Evolutionary conservation across 169 alveolate species (phyloP).

Genomic region (Eimeria maxima): DNA sequence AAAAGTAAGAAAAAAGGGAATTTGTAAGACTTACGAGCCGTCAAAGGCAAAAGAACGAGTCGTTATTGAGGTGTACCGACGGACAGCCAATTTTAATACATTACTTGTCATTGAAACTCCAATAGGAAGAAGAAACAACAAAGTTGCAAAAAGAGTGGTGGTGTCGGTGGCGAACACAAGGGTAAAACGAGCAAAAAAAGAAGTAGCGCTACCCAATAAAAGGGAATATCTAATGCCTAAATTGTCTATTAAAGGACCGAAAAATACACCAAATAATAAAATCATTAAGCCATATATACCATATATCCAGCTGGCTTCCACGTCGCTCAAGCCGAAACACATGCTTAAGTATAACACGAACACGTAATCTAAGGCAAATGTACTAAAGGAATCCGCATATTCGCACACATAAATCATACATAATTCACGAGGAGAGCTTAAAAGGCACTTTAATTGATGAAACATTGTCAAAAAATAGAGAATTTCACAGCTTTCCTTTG

Average conservation of each 20-base stretch:
- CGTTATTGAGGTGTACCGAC: slow-evolving; percentile 50
- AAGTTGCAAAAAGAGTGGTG: background rate
- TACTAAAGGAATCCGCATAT: slow-evolving; percentile 81
- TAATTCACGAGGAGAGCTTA: slow-evolving; percentile 70
- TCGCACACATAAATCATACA: slow-evolving; percentile 74
- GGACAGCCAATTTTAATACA: slow-evolving; percentile 73
- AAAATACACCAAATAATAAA: slow-evolving; percentile 48
- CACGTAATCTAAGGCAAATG: slow-evolving; percentile 80
- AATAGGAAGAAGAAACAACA: slow-evolving; percentile 57
- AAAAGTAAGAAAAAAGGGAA: background rate
- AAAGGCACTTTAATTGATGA: slow-evolving; percentile 1
- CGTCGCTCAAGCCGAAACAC: slow-evolving; percentile 73
- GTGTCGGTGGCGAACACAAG: slow-evolving; percentile 69
- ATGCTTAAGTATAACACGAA: slow-evolving; percentile 68
- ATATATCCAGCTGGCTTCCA: slow-evolving; percentile 76
- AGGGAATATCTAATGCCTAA: slow-evolving; percentile 58
- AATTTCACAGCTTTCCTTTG: background rate
- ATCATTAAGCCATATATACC: slow-evolving; percentile 63
- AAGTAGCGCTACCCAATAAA: slow-evolving; percentile 34
- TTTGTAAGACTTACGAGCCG: slow-evolving; percentile 58
- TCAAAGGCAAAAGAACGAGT: slow-evolving; percentile 65
- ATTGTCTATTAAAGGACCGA: slow-evolving; percentile 67
- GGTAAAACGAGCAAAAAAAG: slow-evolving; percentile 36
- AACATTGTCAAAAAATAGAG: background rate
- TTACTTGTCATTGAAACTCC: slow-evolving; percentile 64